A percentile compares a stretch with the other conserved stretches of the same genome.
Conservation (phyloP, 169 alveolate genomes). For the Eimeria praecox region DNA sequence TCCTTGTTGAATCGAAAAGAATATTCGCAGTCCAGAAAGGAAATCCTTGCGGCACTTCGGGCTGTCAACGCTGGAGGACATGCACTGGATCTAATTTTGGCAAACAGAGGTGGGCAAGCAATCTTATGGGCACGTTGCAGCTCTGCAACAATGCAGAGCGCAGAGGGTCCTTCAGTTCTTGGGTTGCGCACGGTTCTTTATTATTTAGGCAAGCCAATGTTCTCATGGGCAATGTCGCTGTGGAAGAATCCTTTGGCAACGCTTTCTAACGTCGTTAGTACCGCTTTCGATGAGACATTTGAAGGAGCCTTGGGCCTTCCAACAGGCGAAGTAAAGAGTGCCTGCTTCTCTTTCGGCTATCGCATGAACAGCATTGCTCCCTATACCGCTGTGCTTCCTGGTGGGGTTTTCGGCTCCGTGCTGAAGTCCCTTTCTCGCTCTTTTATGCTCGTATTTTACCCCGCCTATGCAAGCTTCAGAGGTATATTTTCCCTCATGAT, state of each 20-base stretch:
- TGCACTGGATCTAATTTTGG: conserved; percentile 58
- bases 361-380: conserved; percentile 66
- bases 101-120: conserved; percentile 11
- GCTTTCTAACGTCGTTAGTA: conserved; percentile 68
- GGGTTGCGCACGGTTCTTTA: neutral
- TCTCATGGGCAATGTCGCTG: conserved; percentile 68
- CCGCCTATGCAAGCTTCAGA: conserved; percentile 71
- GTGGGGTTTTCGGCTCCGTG: conserved; percentile 72
- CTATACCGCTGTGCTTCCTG: conserved; percentile 65
- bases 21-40: neutral
- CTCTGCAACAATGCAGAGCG: neutral
- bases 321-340: conserved; percentile 52
- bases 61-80: conserved; percentile 62
- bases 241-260: conserved; percentile 74
- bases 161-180: no score
- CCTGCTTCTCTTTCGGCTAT: conserved; percentile 75
- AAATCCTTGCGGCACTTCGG: neutral
- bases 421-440: conserved; percentile 72
- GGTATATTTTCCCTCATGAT: conserved; percentile 74
- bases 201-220: conserved; percentile 37
- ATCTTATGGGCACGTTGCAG: neutral
- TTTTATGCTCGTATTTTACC: conserved; percentile 71
- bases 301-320: conserved; percentile 39
- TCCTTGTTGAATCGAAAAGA: neutral
- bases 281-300: conserved; percentile 61